Percentiles rank a stretch among this genome's conserved stretches.
Evolutionary conservation across 371 early-diverging fungal genomes (phyloP).

Genomic region (Actinomortierella ambigua): DNA sequence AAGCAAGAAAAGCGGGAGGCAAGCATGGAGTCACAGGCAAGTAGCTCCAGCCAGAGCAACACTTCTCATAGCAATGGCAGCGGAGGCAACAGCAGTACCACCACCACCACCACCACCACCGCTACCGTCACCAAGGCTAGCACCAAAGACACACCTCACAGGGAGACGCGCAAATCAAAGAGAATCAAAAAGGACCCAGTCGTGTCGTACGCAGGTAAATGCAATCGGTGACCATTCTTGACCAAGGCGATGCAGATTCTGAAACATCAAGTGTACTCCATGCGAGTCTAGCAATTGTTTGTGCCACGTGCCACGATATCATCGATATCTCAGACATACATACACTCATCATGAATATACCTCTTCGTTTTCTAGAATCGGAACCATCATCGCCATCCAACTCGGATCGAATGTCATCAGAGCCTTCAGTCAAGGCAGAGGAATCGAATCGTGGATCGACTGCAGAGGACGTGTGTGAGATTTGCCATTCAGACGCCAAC

Average conservation of each 20-base stretch:
- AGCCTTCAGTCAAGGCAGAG: slow-evolving; percentile 25
- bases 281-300: neutral
- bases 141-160: slow-evolving; percentile 5
- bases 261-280: neutral
- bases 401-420: slow-evolving; percentile 28
- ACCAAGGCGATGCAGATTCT: too few relatives aligned
- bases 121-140: slow-evolving; percentile 9
- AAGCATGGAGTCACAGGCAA: slow-evolving; percentile 8
- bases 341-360: too few relatives aligned
- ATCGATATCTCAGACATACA: neutral
- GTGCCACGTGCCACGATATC: slow-evolving; percentile 11
- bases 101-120: too few relatives aligned
- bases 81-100: too few relatives aligned
- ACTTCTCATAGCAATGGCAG: too few relatives aligned
- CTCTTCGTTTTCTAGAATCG: slow-evolving; percentile 13
- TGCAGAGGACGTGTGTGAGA: slow-evolving; percentile 59
- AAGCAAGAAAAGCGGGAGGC: slow-evolving; percentile 31
- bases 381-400: slow-evolving; percentile 33
- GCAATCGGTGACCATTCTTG: too few relatives aligned
- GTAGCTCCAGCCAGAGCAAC: too few relatives aligned
- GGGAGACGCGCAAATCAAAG: slow-evolving; percentile 33
- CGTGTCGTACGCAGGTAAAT: slow-evolving; percentile 24
- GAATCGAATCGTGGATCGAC: slow-evolving; percentile 10
- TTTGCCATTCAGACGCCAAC: slow-evolving; percentile 62
- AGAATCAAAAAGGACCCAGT: slow-evolving; percentile 40